Evolutionary conservation across 2,329 filamentous ascomycete genomes (phyloP).

Genomic region (Colletotrichum aenigma): DNA sequence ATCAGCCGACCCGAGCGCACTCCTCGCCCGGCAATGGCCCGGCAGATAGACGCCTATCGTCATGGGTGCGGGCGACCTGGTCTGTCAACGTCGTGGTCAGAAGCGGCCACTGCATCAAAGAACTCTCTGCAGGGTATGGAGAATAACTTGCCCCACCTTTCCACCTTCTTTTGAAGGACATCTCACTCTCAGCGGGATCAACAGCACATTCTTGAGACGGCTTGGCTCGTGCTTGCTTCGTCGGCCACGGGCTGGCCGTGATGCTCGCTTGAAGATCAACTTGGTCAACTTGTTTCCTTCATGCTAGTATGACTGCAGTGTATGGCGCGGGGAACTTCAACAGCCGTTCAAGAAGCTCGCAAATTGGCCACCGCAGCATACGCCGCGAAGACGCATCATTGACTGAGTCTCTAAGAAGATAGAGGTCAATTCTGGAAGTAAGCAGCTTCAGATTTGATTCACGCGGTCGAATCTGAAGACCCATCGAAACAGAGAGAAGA

Average conservation of each 20-base stretch:
- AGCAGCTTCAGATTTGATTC: too few species aligned
- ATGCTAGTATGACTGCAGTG: neutral
- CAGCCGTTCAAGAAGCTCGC: neutral
- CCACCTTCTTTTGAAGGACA: neutral
- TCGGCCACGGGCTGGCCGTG: neutral
- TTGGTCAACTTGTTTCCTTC: neutral
- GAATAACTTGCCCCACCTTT: neutral
- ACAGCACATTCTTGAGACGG: neutral
- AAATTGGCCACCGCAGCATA: neutral
- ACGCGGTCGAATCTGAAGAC: too few species aligned
- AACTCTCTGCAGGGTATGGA: neutral
- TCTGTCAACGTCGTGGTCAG: neutral
- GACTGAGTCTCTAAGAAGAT: neutral
- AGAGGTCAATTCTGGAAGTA: neutral
- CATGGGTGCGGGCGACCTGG: neutral
- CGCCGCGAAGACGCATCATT: neutral
- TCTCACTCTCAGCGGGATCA: neutral
- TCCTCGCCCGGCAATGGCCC: neutral
- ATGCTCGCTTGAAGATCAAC: neutral
- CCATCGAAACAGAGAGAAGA: too few species aligned
- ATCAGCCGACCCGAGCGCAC: neutral
- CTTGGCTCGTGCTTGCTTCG: neutral
- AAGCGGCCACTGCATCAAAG: neutral
- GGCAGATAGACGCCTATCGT: neutral
- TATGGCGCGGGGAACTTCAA: neutral